Percentiles rank a stretch among this genome's conserved stretches.
phyloP scores from a whole-genome alignment of 2,329 filamentous ascomycete genomes.

The Seiridium cupressi region DNA sequence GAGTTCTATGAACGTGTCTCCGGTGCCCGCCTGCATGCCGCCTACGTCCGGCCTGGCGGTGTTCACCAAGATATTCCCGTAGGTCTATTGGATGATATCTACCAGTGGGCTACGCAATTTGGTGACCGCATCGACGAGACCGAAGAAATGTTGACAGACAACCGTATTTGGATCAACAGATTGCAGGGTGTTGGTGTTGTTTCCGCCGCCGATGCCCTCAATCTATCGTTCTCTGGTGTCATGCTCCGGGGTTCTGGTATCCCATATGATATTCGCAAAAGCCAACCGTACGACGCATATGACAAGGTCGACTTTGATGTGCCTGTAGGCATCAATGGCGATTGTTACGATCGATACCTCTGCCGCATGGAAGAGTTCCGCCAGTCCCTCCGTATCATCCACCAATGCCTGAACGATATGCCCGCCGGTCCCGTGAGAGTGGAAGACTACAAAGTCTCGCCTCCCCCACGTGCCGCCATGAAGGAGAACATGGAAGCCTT shows the following conservation, averaged over 20 bases:
- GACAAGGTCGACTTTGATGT: conserved; percentile 98
- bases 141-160: conserved; percentile 97
- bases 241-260: conserved; percentile 97
- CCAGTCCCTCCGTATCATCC: conserved; percentile 95
- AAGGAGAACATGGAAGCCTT: conserved; percentile 99
- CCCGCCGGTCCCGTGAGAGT: conserved; percentile 89
- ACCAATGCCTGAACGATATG: conserved; percentile 99
- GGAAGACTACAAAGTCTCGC: conserved; percentile 98
- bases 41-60: conserved; percentile 94
- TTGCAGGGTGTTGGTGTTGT: conserved; percentile 91
- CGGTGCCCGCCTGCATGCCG: conserved; percentile 93
- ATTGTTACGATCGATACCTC: conserved; percentile 98
- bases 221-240: conserved; percentile 93
- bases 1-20: conserved; percentile 99
- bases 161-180: conserved; percentile 97
- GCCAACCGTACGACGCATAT: conserved; percentile 95
- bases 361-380: conserved; percentile 99
- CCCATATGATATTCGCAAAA: conserved; percentile 96
- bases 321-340: conserved; percentile 91
- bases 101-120: conserved; percentile 99
- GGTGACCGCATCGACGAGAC: conserved; percentile 98
- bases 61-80: conserved; percentile 93
- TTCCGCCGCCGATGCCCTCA: conserved; percentile 87
- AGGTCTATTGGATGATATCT: conserved; percentile 95
- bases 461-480: conserved; percentile 95